Evolutionary conservation across 1,139 yeast genomes (phyloP), one percentile per base, ranked within the genome.

Genomic region (Scheffersomyces segobiensis): DNA sequence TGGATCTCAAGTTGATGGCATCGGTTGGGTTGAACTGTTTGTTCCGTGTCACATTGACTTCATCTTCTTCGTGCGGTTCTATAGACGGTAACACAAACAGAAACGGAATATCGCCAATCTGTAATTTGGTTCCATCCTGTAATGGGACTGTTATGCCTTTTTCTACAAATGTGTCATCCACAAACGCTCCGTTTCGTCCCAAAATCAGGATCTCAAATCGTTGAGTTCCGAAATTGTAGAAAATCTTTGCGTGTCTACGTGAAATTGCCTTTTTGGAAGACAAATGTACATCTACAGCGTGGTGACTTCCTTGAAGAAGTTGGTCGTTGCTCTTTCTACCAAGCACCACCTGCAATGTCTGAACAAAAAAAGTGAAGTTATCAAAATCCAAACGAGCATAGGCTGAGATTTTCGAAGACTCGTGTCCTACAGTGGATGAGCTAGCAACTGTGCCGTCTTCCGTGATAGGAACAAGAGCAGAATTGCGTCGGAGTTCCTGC

Each of bases 111-210:
- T 92, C 97, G 10, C 98, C 98, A 57, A 95, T 91, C 72, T 95
- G 98, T 56, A 96, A 87, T 65, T 89, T 89, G 1, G 97, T 88
- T 24, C 89, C 88, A 73, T 93, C 93, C 17, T 79, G 79, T 57
- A 95, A 78, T 1, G 97, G 97, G 5, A 93, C 92, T 0, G 98
- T 93, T 52, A 91, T 87, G 12, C 97, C 98, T 60, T 90, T 86
- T 68, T 91, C 97, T 14, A 93, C 88, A 71, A 93, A 95, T 46
- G 80, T 79, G 65, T 93, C 97, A 72, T 93, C 95, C 3, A 95
- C 97, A 78, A 93, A 95, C 0, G 98, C 98, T 46, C 99, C 99
- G 70, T 95, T 95, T 66, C 97, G 83, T 22, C 99, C 99, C 65
- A 93, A 79, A 3, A 95, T 93, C 12, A 96, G 88, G 51, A 95